Conservation (phyloP, 169 alveolate genomes). For the Cryptosporidium sp. region DNA sequence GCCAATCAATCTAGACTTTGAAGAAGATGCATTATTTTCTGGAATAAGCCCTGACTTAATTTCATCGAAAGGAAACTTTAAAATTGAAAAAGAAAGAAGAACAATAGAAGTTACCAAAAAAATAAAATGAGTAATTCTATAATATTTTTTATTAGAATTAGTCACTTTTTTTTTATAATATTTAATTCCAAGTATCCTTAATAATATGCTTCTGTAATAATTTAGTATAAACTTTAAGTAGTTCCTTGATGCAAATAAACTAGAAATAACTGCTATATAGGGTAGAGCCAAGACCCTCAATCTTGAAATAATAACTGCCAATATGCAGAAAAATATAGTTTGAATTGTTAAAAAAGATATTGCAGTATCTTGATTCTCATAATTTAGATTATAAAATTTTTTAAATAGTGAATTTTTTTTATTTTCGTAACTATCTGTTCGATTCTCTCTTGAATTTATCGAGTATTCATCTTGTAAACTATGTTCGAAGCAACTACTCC, state of each 20-base stretch:
- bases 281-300: conserved; percentile 72
- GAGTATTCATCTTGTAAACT: background rate
- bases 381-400: background rate
- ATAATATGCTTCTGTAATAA: background rate
- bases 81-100: conserved; percentile 28
- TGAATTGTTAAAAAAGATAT: conserved; percentile 29
- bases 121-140: conserved; percentile 1
- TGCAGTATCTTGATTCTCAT: background rate
- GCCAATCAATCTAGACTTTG: conserved; percentile 55
- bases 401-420: background rate
- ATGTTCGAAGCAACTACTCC: conserved; percentile 27
- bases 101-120: background rate
- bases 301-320: conserved; percentile 49
- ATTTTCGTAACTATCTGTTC: background rate
- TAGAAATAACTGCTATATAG: conserved; percentile 44
- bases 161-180: background rate
- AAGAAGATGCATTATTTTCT: conserved; percentile 57
- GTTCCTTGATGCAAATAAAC: conserved; percentile 31
- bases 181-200: background rate
- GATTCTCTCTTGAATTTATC: background rate
- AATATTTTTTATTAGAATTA: background rate
- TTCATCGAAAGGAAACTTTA: conserved; percentile 32
- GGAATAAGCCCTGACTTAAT: conserved; percentile 17
- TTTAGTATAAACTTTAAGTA: background rate
- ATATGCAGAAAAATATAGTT: conserved; percentile 11